Conservation (phyloP, 2,329 filamentous ascomycete genomes). For the Purpureocillium lavendulum region DNA sequence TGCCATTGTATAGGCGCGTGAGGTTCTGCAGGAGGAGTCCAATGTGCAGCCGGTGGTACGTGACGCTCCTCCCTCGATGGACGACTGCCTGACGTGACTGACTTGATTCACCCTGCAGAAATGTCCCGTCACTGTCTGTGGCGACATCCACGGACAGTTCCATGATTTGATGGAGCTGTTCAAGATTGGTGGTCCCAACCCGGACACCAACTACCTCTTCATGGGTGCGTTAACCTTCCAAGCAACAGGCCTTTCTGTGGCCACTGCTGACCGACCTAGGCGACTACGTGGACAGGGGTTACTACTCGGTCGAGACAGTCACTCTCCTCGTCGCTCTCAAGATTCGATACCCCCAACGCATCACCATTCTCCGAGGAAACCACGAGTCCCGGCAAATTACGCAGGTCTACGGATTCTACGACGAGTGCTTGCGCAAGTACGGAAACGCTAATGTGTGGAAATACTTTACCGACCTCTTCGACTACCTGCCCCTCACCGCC, state of each 20-base stretch:
- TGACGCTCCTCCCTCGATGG: conserved; percentile 10
- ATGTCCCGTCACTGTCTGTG: conserved; percentile 97
- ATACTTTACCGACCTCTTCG: conserved; percentile 97
- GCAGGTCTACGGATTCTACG: conserved; percentile 98
- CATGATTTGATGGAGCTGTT: conserved; percentile 99
- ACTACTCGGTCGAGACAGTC: conserved; percentile 98
- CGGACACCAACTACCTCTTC: conserved; percentile 98
- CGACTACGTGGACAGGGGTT: conserved; percentile 97
- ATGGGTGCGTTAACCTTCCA: conserved; percentile 60
- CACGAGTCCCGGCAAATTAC: conserved; percentile 99
- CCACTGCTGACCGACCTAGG: conserved; percentile 38
- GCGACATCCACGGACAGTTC: conserved; percentile 98
- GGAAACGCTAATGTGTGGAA: conserved; percentile 99
- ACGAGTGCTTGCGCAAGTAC: conserved; percentile 97
- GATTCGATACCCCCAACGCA: conserved; percentile 94
- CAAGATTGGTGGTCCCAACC: conserved; percentile 96
- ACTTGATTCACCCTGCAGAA: conserved; percentile 45
- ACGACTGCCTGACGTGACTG: neutral
- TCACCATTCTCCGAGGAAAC: conserved; percentile 97
- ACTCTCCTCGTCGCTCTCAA: conserved; percentile 94
- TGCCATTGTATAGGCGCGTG: conserved; percentile 59
- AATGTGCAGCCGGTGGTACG: conserved; percentile 97
- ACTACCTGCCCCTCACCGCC: conserved; percentile 93
- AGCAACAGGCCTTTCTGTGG: neutral
- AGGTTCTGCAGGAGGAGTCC: conserved; percentile 94